Evolutionary conservation across 1,139 yeast genomes (phyloP).

Genomic region (Yamadazyma dushanensis): DNA sequence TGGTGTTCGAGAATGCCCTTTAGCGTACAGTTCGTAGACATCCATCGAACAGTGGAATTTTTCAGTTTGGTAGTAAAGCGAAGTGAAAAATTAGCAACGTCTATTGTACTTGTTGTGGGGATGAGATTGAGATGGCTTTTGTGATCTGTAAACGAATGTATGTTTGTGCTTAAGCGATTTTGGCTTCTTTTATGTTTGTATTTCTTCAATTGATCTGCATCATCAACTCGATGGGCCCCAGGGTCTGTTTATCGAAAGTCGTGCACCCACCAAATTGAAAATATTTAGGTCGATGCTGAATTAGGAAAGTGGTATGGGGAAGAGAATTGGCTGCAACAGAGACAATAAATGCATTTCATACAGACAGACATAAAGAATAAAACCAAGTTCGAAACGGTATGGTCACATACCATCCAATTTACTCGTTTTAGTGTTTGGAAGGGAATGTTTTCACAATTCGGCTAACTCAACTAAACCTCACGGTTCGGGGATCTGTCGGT

Average conservation of each 20-base stretch:
- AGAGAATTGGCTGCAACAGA: too few species aligned
- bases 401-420: too few species aligned
- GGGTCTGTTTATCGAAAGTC: background rate
- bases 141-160: too few species aligned
- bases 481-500: constrained; percentile 42
- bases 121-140: too few species aligned
- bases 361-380: background rate
- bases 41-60: too few species aligned
- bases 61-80: too few species aligned
- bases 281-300: constrained; percentile 2
- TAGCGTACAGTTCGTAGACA: constrained; percentile 1
- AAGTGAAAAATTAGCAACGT: too few species aligned
- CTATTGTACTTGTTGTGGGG: too few species aligned
- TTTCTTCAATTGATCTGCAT: background rate
- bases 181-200: background rate
- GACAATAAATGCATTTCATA: too few species aligned
- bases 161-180: background rate
- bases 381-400: too few species aligned
- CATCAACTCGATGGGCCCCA: background rate
- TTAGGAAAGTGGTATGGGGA: background rate
- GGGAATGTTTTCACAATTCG: too few species aligned
- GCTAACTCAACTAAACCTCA: constrained; percentile 24
- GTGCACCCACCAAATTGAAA: constrained; percentile 2
- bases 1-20: constrained; percentile 1
- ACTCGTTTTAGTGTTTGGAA: too few species aligned